Evolutionary conservation across 257 asterid species (phyloP).

Genomic region (Cynanchum wilfordii): DNA sequence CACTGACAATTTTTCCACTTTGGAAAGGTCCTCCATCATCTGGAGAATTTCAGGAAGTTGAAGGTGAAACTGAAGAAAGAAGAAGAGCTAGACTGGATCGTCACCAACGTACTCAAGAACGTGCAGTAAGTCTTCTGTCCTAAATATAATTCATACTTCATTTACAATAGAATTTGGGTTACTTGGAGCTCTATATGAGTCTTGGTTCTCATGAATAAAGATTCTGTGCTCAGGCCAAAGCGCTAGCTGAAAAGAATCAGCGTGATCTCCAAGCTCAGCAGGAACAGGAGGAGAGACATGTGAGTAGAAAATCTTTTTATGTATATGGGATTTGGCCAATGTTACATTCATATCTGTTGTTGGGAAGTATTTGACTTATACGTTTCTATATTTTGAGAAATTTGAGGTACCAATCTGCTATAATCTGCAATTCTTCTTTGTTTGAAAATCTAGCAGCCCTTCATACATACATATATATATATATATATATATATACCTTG

Average conservation of each 20-base stretch:
- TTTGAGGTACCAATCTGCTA: neutral
- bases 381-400: neutral
- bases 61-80: slow-evolving; percentile 96
- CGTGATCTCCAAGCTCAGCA: slow-evolving; percentile 86
- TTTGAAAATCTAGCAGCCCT: neutral
- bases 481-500: neutral
- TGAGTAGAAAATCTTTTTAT: slow-evolving; percentile 35
- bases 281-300: slow-evolving; percentile 99
- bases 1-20: slow-evolving; percentile 22
- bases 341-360: neutral
- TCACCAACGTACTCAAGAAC: slow-evolving; percentile 90
- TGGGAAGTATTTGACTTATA: neutral
- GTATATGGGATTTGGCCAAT: neutral
- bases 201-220: neutral
- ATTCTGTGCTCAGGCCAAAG: slow-evolving; percentile 67
- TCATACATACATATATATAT: neutral
- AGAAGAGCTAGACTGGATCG: slow-evolving; percentile 94
- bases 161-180: neutral
- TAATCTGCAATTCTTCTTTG: neutral
- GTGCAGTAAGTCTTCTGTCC: slow-evolving; percentile 55
- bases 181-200: neutral
- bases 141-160: neutral
- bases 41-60: slow-evolving; percentile 82
- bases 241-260: slow-evolving; percentile 94
- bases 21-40: slow-evolving; percentile 56